Percentiles rank a stretch among this genome's conserved stretches.
Evolutionary conservation across 2,329 filamentous ascomycete species (phyloP).

Genomic region (Fusarium stilboides): DNA sequence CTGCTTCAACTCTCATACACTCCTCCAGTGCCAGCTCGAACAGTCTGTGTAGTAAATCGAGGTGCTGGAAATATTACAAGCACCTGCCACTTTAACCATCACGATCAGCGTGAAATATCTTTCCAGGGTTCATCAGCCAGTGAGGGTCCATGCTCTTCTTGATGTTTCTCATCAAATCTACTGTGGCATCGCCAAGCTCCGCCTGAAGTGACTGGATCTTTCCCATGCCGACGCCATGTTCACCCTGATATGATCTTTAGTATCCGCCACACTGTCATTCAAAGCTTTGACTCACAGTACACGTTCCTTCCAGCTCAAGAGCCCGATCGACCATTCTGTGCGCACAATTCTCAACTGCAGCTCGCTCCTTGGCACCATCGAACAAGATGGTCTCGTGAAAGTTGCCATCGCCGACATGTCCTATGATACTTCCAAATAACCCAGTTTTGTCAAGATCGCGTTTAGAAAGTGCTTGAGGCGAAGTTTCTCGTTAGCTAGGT

Average conservation of each 20-base stretch:
- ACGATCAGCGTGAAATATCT: slow-evolving; percentile 67
- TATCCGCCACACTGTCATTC: too few relatives aligned
- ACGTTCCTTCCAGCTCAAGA: slow-evolving; percentile 93
- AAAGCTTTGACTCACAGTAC: slow-evolving; percentile 65
- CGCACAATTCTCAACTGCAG: slow-evolving; percentile 84
- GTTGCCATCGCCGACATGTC: slow-evolving; percentile 94
- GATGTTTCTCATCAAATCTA: slow-evolving; percentile 87
- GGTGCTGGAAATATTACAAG: too few relatives aligned
- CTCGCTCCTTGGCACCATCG: slow-evolving; percentile 79
- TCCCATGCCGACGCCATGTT: slow-evolving; percentile 87
- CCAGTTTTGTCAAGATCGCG: slow-evolving; percentile 89
- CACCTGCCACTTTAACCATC: too few relatives aligned
- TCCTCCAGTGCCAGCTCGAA: too few relatives aligned
- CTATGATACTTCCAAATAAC: slow-evolving; percentile 87
- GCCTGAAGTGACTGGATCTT: slow-evolving; percentile 85
- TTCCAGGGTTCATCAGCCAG: slow-evolving; percentile 93
- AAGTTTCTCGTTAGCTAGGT: too few relatives aligned
- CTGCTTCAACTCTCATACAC: too few relatives aligned
- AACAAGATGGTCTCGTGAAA: slow-evolving; percentile 96
- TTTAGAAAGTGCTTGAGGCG: slow-evolving; percentile 80
- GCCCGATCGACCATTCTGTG: slow-evolving; percentile 93
- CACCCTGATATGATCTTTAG: slow-evolving; percentile 65
- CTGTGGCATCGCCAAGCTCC: slow-evolving; percentile 84
- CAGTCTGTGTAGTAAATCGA: too few relatives aligned
- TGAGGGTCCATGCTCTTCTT: slow-evolving; percentile 85